Percentiles rank a stretch among this genome's conserved stretches.
phyloP scores from a whole-genome alignment of 805 yeast genomes.

The Wickerhamomyces pijperi region DNA sequence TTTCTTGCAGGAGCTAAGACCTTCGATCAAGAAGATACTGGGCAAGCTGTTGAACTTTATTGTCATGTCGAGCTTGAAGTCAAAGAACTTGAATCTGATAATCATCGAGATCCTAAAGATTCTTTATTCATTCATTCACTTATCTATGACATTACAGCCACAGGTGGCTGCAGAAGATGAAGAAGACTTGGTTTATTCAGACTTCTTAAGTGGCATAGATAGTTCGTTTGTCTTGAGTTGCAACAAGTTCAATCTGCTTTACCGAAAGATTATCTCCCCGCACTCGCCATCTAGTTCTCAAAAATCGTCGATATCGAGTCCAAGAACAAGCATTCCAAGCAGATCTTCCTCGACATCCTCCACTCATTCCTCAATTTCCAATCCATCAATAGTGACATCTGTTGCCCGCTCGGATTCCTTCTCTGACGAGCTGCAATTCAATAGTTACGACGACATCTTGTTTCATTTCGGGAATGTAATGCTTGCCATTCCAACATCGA shows the following conservation, averaged over 20 bases:
- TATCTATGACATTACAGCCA: neutral
- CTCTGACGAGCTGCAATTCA: neutral
- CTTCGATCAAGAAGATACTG: constrained; percentile 11
- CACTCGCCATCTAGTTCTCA: constrained; percentile 4
- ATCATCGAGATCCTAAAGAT: constrained; percentile 19
- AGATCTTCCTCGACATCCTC: neutral
- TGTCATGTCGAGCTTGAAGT: constrained; percentile 12
- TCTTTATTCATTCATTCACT: constrained; percentile 14
- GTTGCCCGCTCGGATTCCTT: neutral
- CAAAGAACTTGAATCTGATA: constrained; percentile 12
- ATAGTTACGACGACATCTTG: constrained; percentile 15
- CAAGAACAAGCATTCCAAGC: neutral
- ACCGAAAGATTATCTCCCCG: constrained; percentile 6
- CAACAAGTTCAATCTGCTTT: constrained; percentile 16
- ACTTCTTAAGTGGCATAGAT: constrained; percentile 11
- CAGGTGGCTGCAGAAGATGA: neutral
- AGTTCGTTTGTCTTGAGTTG: constrained; percentile 18
- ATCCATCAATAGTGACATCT: neutral
- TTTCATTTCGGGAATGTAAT: constrained; percentile 18
- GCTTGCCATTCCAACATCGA: constrained; percentile 13
- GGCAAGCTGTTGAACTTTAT: constrained; percentile 18
- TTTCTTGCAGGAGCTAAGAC: constrained; percentile 5
- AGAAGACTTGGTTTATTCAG: constrained; percentile 11
- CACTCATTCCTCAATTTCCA: neutral
- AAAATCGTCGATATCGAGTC: too few species aligned